phyloP scores from a whole-genome alignment of 2,329 filamentous ascomycete genomes.

The Fusarium piperis region DNA sequence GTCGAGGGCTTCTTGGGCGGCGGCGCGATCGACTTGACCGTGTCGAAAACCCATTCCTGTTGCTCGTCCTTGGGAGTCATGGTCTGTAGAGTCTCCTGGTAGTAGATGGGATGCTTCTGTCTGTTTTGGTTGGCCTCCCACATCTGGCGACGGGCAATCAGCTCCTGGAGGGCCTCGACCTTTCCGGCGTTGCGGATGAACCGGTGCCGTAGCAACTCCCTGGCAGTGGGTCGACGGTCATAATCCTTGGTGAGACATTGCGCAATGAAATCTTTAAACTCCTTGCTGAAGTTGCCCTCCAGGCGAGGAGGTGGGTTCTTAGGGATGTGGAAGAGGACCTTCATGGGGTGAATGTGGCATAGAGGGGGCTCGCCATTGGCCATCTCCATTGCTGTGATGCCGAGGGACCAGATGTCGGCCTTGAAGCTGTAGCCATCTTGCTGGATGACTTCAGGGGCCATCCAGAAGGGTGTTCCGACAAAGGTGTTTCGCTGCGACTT shows the following conservation, averaged over 20 bases:
- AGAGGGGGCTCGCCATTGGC: conserved; percentile 89
- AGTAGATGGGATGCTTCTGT: conserved; percentile 80
- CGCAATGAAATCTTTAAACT: conserved; percentile 94
- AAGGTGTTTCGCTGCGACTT: conserved; percentile 98
- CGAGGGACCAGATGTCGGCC: conserved; percentile 92
- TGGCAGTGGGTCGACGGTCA: conserved; percentile 83
- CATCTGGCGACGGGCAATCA: conserved; percentile 84
- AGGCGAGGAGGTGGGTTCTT: conserved; percentile 86
- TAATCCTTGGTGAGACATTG: conserved; percentile 94
- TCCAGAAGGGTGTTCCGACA: conserved; percentile 97
- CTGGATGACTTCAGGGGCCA: conserved; percentile 94
- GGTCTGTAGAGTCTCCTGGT: conserved; percentile 88
- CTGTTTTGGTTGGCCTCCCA: conserved; percentile 80
- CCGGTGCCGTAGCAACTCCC: conserved; percentile 85
- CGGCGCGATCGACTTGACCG: conserved; percentile 75
- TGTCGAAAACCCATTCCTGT: conserved; percentile 96
- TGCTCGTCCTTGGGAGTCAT: conserved; percentile 74
- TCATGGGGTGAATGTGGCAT: conserved; percentile 89
- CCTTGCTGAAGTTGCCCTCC: conserved; percentile 85
- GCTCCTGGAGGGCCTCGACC: conserved; percentile 85
- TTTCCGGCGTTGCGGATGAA: conserved; percentile 91
- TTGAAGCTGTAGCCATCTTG: conserved; percentile 87
- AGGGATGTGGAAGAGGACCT: conserved; percentile 89
- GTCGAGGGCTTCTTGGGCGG: conserved; percentile 63
- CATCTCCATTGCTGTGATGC: conserved; percentile 91